Percentiles rank a stretch among this genome's conserved stretches.
These are phyloP conservation scores for Goffeauzyma gilvescens DNA, from an alignment of 768 basidiomycete genomes.

Conservation along the genomic window DNA sequence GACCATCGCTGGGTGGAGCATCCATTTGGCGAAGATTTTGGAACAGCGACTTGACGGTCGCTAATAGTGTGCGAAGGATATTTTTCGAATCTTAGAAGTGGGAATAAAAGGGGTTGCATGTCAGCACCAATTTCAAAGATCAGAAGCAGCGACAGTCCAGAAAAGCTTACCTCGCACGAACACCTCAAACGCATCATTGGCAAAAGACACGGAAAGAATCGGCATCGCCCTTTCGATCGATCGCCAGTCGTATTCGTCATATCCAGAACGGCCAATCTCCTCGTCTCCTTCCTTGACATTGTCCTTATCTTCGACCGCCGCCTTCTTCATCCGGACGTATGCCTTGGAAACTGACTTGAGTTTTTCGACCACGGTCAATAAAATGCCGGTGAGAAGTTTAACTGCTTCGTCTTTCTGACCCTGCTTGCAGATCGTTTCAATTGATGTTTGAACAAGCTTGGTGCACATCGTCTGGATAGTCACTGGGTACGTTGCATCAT, in stretches of 20 bases:
- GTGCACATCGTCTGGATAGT: slow-evolving; percentile 74
- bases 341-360: slow-evolving; percentile 51
- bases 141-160: not conserved
- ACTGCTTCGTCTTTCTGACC: slow-evolving; percentile 51
- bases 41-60: slow-evolving; percentile 66
- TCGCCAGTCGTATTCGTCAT: slow-evolving; percentile 38
- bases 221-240: slow-evolving; percentile 73
- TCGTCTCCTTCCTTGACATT: slow-evolving; percentile 19
- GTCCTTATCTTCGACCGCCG: slow-evolving; percentile 23
- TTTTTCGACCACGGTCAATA: slow-evolving; percentile 67
- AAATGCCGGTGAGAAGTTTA: slow-evolving; percentile 50
- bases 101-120: slow-evolving; percentile 3
- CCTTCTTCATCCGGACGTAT: slow-evolving; percentile 22
- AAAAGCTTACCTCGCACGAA: slow-evolving; percentile 48
- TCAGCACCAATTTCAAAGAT: not conserved
- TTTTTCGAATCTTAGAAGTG: slow-evolving; percentile 51
- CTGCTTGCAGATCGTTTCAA: slow-evolving; percentile 62
- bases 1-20: slow-evolving; percentile 60
- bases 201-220: slow-evolving; percentile 54
- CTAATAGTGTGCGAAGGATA: slow-evolving; percentile 70
- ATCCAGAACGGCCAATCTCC: slow-evolving; percentile 10
- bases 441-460: slow-evolving; percentile 76
- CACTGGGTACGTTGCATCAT: slow-evolving; percentile 62
- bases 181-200: slow-evolving; percentile 60
- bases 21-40: slow-evolving; percentile 59